A percentile compares a stretch with the other conserved stretches of the same genome.
phyloP scores from a whole-genome alignment of 108 stramenopile species.

The Cyclotella distinguenda region DNA sequence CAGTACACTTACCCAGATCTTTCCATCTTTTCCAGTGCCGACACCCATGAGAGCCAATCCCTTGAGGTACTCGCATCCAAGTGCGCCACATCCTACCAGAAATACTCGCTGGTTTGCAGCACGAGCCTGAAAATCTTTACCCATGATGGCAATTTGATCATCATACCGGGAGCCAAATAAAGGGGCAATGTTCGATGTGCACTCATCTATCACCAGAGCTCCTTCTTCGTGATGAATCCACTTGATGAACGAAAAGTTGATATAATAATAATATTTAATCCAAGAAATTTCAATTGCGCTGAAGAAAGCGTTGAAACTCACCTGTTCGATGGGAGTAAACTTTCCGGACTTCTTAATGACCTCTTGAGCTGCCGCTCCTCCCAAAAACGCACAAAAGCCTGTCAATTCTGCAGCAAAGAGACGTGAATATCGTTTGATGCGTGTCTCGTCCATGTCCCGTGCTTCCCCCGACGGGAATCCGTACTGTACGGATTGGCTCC shows the following conservation, averaged over 20 bases:
- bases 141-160: constrained; percentile 73
- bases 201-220: constrained; percentile 58
- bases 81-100: constrained; percentile 86
- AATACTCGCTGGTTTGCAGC: constrained; percentile 71
- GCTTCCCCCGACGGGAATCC: constrained; percentile 56
- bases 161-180: constrained; percentile 69
- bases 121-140: constrained; percentile 59
- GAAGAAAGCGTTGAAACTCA: neutral
- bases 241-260: neutral
- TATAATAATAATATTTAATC: neutral
- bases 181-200: constrained; percentile 41
- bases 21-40: constrained; percentile 70
- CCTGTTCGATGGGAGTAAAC: constrained; percentile 75
- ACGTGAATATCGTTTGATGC: constrained; percentile 52
- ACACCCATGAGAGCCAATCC: constrained; percentile 81
- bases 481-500: constrained; percentile 46
- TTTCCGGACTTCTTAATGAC: constrained; percentile 86
- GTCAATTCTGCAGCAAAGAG: constrained; percentile 62
- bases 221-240: constrained; percentile 62
- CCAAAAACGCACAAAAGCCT: constrained; percentile 78
- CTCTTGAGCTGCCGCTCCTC: constrained; percentile 88
- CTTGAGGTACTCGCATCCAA: constrained; percentile 89
- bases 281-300: neutral
- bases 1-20: constrained; percentile 45
- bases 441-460: constrained; percentile 59